Percentiles rank a stretch among this genome's conserved stretches.
Conservation (phyloP, 768 basidiomycete species). For the Lactarius indigo region DNA sequence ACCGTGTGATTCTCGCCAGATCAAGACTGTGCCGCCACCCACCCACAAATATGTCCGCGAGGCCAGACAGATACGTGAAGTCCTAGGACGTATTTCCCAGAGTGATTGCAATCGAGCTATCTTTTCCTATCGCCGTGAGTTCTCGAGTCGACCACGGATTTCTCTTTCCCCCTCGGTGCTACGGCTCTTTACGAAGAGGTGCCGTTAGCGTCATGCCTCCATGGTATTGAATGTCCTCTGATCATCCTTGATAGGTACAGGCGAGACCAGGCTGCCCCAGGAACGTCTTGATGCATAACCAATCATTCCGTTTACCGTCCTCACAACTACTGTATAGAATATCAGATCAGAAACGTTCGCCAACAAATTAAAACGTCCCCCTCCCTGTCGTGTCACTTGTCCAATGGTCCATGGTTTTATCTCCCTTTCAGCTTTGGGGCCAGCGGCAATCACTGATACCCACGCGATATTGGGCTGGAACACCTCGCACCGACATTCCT, state of each 20-base stretch:
- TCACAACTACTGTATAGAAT: background rate
- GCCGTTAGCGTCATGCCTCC: constrained; percentile 3
- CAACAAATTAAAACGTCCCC: background rate
- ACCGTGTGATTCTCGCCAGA: background rate
- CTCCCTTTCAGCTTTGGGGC: background rate
- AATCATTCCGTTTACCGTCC: background rate
- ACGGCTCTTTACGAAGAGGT: background rate
- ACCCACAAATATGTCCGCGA: background rate
- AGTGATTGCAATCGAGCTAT: background rate
- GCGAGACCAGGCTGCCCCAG: background rate
- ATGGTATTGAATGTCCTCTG: background rate
- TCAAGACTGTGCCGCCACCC: background rate
- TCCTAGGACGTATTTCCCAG: background rate
- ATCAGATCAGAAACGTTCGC: background rate
- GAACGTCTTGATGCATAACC: background rate
- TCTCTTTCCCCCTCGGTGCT: background rate
- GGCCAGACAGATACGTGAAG: background rate
- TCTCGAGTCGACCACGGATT: background rate
- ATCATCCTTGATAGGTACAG: background rate
- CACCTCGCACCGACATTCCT: background rate
- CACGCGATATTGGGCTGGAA: background rate
- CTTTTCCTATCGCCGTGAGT: background rate
- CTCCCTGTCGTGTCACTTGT: background rate
- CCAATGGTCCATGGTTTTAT: background rate
- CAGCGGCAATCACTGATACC: background rate